phyloP scores from a whole-genome alignment of 2,329 filamentous ascomycete genomes.

The Fusarium torulosum region DNA sequence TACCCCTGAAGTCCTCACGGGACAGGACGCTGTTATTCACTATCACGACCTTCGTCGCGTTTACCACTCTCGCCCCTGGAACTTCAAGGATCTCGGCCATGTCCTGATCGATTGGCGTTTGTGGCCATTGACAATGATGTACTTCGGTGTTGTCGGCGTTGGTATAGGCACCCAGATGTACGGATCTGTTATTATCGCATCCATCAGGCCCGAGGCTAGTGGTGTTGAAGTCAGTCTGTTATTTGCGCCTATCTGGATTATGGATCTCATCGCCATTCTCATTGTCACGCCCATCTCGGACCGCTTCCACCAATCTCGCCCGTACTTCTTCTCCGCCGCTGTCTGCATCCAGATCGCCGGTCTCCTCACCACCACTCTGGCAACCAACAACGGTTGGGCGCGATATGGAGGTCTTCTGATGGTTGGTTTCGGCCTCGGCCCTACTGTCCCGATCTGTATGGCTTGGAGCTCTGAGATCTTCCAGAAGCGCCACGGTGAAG shows the following conservation, averaged over 20 bases:
- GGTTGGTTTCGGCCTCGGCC: conserved; percentile 90
- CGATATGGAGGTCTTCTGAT: conserved; percentile 90
- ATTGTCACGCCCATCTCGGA: conserved; percentile 88
- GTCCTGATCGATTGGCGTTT: conserved; percentile 88
- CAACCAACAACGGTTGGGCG: conserved; percentile 78
- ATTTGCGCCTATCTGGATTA: conserved; percentile 93
- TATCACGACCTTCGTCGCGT: conserved; percentile 86
- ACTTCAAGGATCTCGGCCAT: conserved; percentile 73
- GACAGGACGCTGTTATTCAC: conserved; percentile 83
- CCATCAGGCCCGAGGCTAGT: conserved; percentile 79
- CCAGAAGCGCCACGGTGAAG: conserved; percentile 88
- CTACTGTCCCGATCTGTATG: conserved; percentile 94
- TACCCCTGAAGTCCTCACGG: conserved; percentile 77
- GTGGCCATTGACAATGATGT: conserved; percentile 90
- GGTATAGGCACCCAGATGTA: conserved; percentile 92
- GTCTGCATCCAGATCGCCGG: conserved; percentile 85
- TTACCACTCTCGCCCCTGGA: conserved; percentile 82
- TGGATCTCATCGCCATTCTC: conserved; percentile 89
- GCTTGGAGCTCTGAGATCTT: conserved; percentile 93
- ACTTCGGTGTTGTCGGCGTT: conserved; percentile 93
- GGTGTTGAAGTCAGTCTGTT: conserved; percentile 83
- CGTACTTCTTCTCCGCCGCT: conserved; percentile 83
- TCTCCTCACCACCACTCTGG: conserved; percentile 82
- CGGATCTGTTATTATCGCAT: conserved; percentile 85
- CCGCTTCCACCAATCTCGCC: conserved; percentile 83